Base-by-base conservation (phyloP, 257 asterid genomes). In the Nicotiana benthamiana region DNA sequence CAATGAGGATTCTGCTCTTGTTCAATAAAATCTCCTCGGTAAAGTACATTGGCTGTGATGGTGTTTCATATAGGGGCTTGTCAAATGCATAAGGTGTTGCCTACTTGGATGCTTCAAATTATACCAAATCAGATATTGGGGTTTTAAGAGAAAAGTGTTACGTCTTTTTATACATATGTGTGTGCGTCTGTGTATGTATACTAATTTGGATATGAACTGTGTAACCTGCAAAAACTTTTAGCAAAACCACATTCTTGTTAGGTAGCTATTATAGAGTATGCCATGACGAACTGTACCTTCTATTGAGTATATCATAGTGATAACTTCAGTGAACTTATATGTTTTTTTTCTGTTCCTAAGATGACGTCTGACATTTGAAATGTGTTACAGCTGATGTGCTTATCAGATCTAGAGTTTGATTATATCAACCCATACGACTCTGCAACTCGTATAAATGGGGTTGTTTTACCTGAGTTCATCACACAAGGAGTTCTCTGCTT, bases 321-420 rank as follows among this genome's bases (percentile, higher is more conserved):
- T 6, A 56, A 57, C 15, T 0, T 20, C 4, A 72, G 61, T 15
- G 61, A 72, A 24, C 22, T 77, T 60, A 27, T 4, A 46, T 46
- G 3, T 10, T 26, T 4, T 22, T 46, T 26, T 62, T 59, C 9
- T 46, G 51, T 63, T 32, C 26, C 15, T 18, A 48, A 46, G 48
- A 20, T 64, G 52, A 40, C 48, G 48, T 28, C 76, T 63, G 75
- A 79, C 52, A 64, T 46, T 63, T 11, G 61, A 46, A 77, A 59
- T 80, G 60, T 51, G 18, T 77, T 86, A 90, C 98, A 95, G 99
- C 93, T 95, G 4, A 88, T 95, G 91, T 93, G 99, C 87, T 89
- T 95, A 87, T 91, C 98, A 27, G 99, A 95, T 91, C 86, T 95
- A 65, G 99, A 95, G 87, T 89, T 90, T 53, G 99, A 95, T 86